Base-by-base conservation (phyloP, 1,139 yeast species). In the Kodamaea suecica region DNA sequence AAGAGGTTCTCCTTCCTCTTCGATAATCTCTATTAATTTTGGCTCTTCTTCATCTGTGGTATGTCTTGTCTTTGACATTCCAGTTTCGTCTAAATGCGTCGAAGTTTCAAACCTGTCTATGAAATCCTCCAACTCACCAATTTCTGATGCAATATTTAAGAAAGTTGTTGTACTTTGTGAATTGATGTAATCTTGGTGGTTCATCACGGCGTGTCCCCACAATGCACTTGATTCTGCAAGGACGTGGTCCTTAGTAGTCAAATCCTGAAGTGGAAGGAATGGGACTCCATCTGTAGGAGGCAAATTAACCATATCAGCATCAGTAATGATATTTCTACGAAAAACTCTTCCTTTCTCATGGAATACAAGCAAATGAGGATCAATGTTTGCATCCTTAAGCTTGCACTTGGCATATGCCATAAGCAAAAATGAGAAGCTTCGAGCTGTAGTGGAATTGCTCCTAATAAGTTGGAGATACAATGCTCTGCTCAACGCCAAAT, bases 181-280 rank as follows among this genome's bases (percentile, higher is more conserved):
- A 33, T 63, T 71, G 20, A 84, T 55, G 25, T 68, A 55, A 1
- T 57, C 49, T 0, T 78, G 79, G 31, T 63, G 57, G 29, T 57
- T 52, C 27, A 69, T 53, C 11, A 73, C 43, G 9, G 76, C 58
- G 49, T 73, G 81, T 3, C 73, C 73, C 80, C 94, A 78, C 9
- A 90, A 40, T 0, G 97, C 97, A 37, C 78, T 70, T 0, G 94
- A 78, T 58, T 90, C 97, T 0, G 84, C 80, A 33, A 84, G 41
- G 1, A 85, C 62, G 42, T 79, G 78, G 2, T 48, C 42, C 3
- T 53, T 46, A 4, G 63, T 57, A 1, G 55, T 48, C 9, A 82
- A 55, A 21, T 67, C 68, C 2, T 62, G 51, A 1, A 70, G 40
- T 0, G 96, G 96, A 30, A 88, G 60, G 42, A 87, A 68, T 2